Conservation (phyloP, 2,329 filamentous ascomycete species). For the Alternaria postmessia region DNA sequence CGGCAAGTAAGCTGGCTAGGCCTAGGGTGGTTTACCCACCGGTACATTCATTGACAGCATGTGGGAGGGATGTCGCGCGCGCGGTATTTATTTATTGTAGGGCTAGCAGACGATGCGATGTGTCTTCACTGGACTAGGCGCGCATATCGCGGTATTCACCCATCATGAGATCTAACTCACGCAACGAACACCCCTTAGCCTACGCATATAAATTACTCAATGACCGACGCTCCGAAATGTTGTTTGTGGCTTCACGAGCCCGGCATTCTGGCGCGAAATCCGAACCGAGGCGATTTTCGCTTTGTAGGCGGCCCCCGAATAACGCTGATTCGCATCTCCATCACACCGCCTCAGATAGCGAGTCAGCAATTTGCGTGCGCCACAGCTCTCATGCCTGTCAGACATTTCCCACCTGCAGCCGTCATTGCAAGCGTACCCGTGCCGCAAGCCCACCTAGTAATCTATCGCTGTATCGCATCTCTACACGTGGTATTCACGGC, state of each 20-base stretch:
- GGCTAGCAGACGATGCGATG: neutral
- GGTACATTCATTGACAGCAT: neutral
- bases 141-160: neutral
- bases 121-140: neutral
- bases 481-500: neutral
- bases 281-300: neutral
- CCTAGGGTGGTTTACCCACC: neutral
- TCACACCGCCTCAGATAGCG: conserved; percentile 6
- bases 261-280: neutral
- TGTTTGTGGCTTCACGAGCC: neutral
- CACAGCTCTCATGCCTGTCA: neutral
- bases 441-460: neutral
- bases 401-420: neutral
- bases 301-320: neutral
- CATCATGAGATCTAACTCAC: neutral
- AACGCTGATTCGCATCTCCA: neutral
- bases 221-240: neutral
- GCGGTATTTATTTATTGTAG: neutral
- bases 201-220: no score
- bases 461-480: neutral
- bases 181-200: neutral
- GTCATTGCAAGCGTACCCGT: neutral
- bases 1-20: neutral
- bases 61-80: neutral
- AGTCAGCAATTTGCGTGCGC: neutral